Evolutionary conservation across 805 yeast genomes (phyloP), one percentile per base, ranked within the genome.

Genomic region (Monosporozyma aerobia): DNA sequence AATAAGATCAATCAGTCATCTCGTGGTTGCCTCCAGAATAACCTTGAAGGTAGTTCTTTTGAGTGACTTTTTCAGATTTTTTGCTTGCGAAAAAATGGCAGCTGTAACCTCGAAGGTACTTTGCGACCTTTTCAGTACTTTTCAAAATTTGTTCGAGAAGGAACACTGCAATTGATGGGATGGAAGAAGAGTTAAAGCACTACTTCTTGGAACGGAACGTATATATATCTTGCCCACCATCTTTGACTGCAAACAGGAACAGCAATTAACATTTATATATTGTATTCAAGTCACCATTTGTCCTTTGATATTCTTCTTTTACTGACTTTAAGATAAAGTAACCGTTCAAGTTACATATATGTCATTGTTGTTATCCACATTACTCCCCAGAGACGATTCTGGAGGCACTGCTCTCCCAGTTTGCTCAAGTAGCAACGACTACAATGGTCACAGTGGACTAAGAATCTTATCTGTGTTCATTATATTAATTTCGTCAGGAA

Each of bases 391-490:
- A 51, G 53, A 51, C 35, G 53, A 51, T 8, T 35, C 39, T 35
- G 53, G 30, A 13, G 48, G 30, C 14, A 5, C 50, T 14, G 25
- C 50, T 19, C 39, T 47, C 11, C 50, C 52, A 14, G 8, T 14
- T 14, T 79, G 83, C 63, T 67, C 65, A 0, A 55, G 63, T 5
- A 67, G 58, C 7, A 76, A 72, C 56, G 80, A 75, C 8, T 77
- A 69, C 56, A 67, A 76, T 55, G 81, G 80, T 3, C 51, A 62
- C 19, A 60, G 60, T 23, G 54, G 56, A 25, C 48, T 70, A n/a
- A 73, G 89, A 59, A 77, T 83, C 23, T 74, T 85, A 3, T 67
- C 88, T 0, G 69, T 83, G 0, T 83, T 83, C 64, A 86, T 82
- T 48, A 76, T 83, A 39, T 51, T 82, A 54, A 65, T 76, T 1